Evolutionary conservation across 2,329 filamentous ascomycete genomes (phyloP).

Genomic region (Orbilia oligospora): DNA sequence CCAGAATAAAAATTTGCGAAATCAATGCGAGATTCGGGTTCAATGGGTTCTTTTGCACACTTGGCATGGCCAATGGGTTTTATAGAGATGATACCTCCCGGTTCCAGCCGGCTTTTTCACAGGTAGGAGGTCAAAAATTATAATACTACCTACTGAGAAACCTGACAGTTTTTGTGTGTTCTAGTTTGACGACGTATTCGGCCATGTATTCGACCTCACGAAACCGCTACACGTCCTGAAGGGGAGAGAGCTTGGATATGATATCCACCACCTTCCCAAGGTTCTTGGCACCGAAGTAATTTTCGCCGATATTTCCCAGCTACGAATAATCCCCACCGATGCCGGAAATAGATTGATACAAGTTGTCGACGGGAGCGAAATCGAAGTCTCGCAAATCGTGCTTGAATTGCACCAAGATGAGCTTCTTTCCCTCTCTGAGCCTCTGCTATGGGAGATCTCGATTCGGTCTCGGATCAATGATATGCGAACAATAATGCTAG

Average conservation of each 20-base stretch:
- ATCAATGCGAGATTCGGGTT: slow-evolving; percentile 69
- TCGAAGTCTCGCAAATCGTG: slow-evolving; percentile 66
- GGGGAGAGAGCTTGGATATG: slow-evolving; percentile 67
- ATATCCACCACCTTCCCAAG: slow-evolving; percentile 67
- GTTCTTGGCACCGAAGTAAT: slow-evolving; percentile 39
- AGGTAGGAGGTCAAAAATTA: slow-evolving; percentile 14
- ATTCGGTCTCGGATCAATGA: slow-evolving; percentile 67
- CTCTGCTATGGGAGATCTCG: slow-evolving; percentile 66
- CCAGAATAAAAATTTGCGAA: slow-evolving; percentile 66
- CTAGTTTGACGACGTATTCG: slow-evolving; percentile 66
- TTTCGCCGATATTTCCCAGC: slow-evolving; percentile 62
- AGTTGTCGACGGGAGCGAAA: slow-evolving; percentile 61
- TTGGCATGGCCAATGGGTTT: slow-evolving; percentile 7
- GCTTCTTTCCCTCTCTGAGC: slow-evolving; percentile 65
- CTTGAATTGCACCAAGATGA: slow-evolving; percentile 68
- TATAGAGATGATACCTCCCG: slow-evolving; percentile 12
- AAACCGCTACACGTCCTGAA: slow-evolving; percentile 67
- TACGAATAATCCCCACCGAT: slow-evolving; percentile 29
- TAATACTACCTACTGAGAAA: background rate
- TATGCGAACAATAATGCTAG: slow-evolving; percentile 67
- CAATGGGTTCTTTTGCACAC: slow-evolving; percentile 65
- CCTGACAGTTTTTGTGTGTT: background rate
- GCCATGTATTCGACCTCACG: slow-evolving; percentile 65
- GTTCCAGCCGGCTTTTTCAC: slow-evolving; percentile 33
- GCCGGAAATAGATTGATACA: slow-evolving; percentile 29